A percentile compares a stretch with the other conserved stretches of the same genome.
These are phyloP conservation scores for Ophiostoma sp. DNA, from an alignment of 2,329 filamentous ascomycete genomes.

Conservation along the genomic window DNA sequence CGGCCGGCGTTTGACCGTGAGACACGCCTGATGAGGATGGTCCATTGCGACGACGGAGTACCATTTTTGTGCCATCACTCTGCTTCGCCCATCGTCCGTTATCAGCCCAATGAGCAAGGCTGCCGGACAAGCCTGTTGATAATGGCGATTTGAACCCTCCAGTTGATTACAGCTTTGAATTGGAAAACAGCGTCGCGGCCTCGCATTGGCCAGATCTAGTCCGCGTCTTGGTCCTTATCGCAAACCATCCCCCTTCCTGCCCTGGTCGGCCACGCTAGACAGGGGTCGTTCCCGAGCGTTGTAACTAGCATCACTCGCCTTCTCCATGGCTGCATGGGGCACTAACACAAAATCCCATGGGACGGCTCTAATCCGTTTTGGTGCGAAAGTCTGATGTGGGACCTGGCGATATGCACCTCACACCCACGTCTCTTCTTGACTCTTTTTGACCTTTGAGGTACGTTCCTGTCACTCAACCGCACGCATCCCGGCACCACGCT, in stretches of 20 bases:
- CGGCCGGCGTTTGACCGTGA: background rate
- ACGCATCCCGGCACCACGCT: background rate
- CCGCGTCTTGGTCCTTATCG: slow-evolving; percentile 11
- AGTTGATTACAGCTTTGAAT: slow-evolving; percentile 30
- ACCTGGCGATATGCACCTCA: background rate
- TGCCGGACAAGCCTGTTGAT: slow-evolving; percentile 1
- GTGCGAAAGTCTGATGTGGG: background rate
- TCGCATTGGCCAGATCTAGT: slow-evolving; percentile 22
- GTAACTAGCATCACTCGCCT: background rate
- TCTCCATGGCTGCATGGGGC: slow-evolving; percentile 13
- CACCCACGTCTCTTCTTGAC: slow-evolving; percentile 1
- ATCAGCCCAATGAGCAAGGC: slow-evolving; percentile 28
- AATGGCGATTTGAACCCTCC: background rate
- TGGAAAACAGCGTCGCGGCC: slow-evolving; percentile 22
- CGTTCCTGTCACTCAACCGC: background rate
- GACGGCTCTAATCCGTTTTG: slow-evolving; percentile 9
- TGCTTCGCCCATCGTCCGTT: background rate
- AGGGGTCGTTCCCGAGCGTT: slow-evolving; percentile 17
- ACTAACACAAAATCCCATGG: slow-evolving; percentile 15
- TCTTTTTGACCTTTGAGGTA: background rate
- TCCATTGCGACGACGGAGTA: background rate
- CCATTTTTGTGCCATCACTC: background rate
- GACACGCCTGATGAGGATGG: slow-evolving; percentile 9
- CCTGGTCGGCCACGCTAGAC: slow-evolving; percentile 17
- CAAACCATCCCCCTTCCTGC: slow-evolving; percentile 6